Percentiles rank a stretch among this genome's conserved stretches.
Conservation (phyloP, 2,329 filamentous ascomycete genomes). For the Microsporum ferrugineum region DNA sequence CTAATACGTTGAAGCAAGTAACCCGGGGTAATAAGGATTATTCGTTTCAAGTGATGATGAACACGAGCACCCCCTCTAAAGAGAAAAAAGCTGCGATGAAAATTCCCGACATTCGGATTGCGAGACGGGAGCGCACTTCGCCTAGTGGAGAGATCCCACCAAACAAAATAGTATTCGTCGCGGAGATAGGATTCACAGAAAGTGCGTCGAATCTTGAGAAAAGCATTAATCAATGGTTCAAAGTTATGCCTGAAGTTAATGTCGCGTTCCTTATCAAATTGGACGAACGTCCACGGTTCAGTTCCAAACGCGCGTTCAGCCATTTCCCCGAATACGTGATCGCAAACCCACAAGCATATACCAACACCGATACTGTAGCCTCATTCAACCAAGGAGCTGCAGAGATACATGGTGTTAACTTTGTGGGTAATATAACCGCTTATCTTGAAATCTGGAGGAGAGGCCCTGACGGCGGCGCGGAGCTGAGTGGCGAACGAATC, state of each 20-base stretch:
- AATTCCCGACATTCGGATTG: not conserved
- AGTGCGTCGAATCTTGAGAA: not conserved
- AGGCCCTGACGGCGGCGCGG: not conserved
- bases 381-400: not conserved
- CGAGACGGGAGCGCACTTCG: not conserved
- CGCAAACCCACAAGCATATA: not conserved
- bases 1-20: not conserved
- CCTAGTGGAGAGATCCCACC: not conserved
- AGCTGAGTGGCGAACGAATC: not conserved
- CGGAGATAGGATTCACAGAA: not conserved
- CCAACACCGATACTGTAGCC: not conserved
- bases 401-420: not conserved
- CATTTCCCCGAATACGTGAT: not conserved
- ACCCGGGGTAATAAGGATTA: not conserved
- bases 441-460: not conserved
- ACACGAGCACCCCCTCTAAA: not conserved
- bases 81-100: not conserved
- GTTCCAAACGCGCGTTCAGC: not conserved
- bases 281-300: not conserved
- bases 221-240: not conserved
- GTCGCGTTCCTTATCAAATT: not conserved
- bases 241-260: not conserved
- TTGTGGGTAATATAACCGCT: not conserved
- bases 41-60: not conserved
- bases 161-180: not conserved